phyloP scores from a whole-genome alignment of 1,284 basidiomycete species.

The Trametes pubescens region DNA sequence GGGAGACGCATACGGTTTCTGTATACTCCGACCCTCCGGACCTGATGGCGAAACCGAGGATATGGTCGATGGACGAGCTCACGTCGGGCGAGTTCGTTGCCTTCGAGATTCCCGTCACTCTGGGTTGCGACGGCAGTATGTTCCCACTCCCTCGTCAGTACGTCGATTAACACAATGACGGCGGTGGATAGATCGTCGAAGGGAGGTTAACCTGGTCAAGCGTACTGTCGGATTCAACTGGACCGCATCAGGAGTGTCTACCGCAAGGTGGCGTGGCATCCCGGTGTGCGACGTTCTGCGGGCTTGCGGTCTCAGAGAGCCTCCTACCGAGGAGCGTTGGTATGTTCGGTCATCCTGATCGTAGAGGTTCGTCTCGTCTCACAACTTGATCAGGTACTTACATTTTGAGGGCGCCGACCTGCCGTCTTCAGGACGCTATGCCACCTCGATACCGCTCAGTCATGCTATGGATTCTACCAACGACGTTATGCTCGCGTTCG shows the following conservation, averaged over 20 bases:
- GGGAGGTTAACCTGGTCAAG: slow-evolving; percentile 39
- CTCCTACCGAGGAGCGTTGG: slow-evolving; percentile 33
- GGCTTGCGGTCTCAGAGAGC: slow-evolving; percentile 30
- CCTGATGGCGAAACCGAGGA: slow-evolving; percentile 27
- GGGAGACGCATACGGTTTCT: slow-evolving; percentile 35
- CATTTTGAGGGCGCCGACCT: slow-evolving; percentile 35
- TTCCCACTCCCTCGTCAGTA: not conserved
- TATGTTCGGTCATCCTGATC: slow-evolving; percentile 7
- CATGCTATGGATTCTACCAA: slow-evolving; percentile 37
- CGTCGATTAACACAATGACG: not conserved
- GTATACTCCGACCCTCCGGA: slow-evolving; percentile 28
- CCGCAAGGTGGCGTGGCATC: slow-evolving; percentile 35
- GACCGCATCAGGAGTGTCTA: slow-evolving; percentile 31
- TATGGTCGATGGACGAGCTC: slow-evolving; percentile 37
- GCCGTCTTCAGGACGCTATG: slow-evolving; percentile 35
- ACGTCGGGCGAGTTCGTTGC: slow-evolving; percentile 26
- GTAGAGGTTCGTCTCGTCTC: not conserved
- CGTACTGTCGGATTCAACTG: slow-evolving; percentile 34
- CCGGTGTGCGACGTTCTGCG: slow-evolving; percentile 34
- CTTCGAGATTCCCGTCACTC: slow-evolving; percentile 35
- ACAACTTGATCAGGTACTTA: slow-evolving; percentile 20
- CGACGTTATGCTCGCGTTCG: slow-evolving; percentile 39
- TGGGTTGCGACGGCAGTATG: slow-evolving; percentile 39
- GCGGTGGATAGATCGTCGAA: slow-evolving; percentile 28
- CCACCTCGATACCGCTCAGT: slow-evolving; percentile 36